These are phyloP conservation scores for Pyricularia sp. DNA, from an alignment of 2,329 filamentous ascomycete species.

Conservation along the genomic window DNA sequence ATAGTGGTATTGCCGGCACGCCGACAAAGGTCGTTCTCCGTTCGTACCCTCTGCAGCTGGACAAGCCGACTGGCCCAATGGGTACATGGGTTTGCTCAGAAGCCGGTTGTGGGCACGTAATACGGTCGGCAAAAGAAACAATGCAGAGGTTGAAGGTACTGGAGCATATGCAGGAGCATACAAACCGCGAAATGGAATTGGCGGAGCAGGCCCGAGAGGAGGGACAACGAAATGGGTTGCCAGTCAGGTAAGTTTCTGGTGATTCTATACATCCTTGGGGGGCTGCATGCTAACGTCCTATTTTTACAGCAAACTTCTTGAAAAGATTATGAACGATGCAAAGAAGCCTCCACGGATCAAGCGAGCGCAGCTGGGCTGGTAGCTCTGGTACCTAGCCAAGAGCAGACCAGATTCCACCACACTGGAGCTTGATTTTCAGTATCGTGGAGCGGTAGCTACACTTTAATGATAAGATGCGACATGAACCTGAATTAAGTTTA, in stretches of 20 bases:
- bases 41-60: constrained; percentile 39
- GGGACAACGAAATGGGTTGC: not conserved
- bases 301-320: not conserved
- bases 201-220: constrained; percentile 2
- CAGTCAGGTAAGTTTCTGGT: not conserved
- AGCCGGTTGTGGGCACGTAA: constrained; percentile 53
- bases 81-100: constrained; percentile 59
- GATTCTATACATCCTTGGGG: too few relatives aligned
- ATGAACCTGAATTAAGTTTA: too few relatives aligned
- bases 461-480: too few relatives aligned
- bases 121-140: constrained; percentile 39
- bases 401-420: not conserved
- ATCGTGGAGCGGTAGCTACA: too few relatives aligned
- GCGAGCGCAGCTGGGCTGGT: constrained; percentile 3
- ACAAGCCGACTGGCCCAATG: constrained; percentile 42
- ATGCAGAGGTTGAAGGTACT: not conserved
- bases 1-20: constrained; percentile 9
- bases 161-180: constrained; percentile 1
- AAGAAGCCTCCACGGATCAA: constrained; percentile 3
- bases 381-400: too few relatives aligned
- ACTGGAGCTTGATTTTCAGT: not conserved
- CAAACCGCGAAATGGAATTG: not conserved
- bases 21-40: constrained; percentile 30
- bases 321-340: constrained; percentile 3
- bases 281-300: not conserved